Percentiles rank a stretch among this genome's conserved stretches.
phyloP scores from a whole-genome alignment of 2,329 filamentous ascomycete genomes.

The Nothophoma quercina region DNA sequence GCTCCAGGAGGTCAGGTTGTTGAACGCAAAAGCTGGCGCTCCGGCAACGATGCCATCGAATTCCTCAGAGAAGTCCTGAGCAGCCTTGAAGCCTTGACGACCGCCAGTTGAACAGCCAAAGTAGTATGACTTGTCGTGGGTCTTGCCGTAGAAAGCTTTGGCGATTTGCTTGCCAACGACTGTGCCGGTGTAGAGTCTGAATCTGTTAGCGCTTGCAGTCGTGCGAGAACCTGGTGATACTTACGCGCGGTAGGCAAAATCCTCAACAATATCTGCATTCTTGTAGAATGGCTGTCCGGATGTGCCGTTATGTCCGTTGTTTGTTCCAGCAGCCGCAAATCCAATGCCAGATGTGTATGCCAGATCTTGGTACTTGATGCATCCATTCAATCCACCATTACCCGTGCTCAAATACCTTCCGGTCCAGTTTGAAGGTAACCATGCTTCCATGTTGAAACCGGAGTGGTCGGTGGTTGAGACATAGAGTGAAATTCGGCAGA shows the following conservation, averaged over 20 bases:
- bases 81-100: conserved; percentile 47
- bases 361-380: conserved; percentile 49
- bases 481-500: conserved; percentile 52
- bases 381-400: conserved; percentile 53
- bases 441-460: conserved; percentile 55
- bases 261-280: conserved; percentile 55
- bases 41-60: conserved; percentile 50
- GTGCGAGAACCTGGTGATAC: background rate
- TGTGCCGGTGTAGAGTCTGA: conserved; percentile 42
- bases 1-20: conserved; percentile 46
- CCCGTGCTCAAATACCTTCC: conserved; percentile 43
- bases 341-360: conserved; percentile 50
- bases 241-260: conserved; percentile 57
- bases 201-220: background rate
- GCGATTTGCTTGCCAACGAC: conserved; percentile 52
- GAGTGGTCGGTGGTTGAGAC: conserved; percentile 51
- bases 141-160: conserved; percentile 50
- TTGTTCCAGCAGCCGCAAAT: conserved; percentile 52
- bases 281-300: conserved; percentile 57
- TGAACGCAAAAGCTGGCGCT: conserved; percentile 44
- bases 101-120: conserved; percentile 49
- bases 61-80: conserved; percentile 45
- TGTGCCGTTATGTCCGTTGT: conserved; percentile 55
- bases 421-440: conserved; percentile 54
- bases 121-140: conserved; percentile 52